These are phyloP conservation scores for Trichocladium uniseriatum DNA, from an alignment of 495 filamentous ascomycete genomes.

Conservation along the genomic window DNA sequence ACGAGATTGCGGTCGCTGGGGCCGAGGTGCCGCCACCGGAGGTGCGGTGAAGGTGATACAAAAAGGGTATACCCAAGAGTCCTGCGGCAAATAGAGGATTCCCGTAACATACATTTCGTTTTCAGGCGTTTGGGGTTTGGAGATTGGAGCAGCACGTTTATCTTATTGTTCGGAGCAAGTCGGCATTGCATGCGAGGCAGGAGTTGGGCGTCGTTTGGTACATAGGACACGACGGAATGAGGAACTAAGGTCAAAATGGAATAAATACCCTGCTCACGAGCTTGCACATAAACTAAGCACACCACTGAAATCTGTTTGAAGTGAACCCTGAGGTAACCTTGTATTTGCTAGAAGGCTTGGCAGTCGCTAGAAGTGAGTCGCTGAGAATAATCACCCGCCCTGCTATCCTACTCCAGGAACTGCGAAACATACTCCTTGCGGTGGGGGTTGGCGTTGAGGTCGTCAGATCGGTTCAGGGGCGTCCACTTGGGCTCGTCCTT, in stretches of 20 bases:
- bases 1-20: constrained; percentile 45
- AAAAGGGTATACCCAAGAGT: background rate
- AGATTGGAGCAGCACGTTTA: background rate
- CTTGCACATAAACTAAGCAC: too few species aligned
- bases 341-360: too few species aligned
- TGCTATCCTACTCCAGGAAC: constrained; percentile 21
- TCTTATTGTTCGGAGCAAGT: background rate
- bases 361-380: too few species aligned
- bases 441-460: constrained; percentile 69
- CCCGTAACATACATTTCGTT: background rate
- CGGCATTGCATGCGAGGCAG: constrained; percentile 10
- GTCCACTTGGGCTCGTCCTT: constrained; percentile 99
- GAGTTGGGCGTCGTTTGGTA: constrained; percentile 7
- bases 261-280: too few species aligned
- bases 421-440: constrained; percentile 62
- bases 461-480: constrained; percentile 70
- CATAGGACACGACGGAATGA: too few species aligned
- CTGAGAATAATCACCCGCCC: background rate
- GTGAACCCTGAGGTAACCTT: too few species aligned
- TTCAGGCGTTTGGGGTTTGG: constrained; percentile 9
- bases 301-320: too few species aligned
- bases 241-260: too few species aligned
- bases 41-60: constrained; percentile 18
- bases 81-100: background rate
- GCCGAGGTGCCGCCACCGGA: constrained; percentile 24